phyloP scores from a whole-genome alignment of 306 rosid genomes.

The Quercus gilva region DNA sequence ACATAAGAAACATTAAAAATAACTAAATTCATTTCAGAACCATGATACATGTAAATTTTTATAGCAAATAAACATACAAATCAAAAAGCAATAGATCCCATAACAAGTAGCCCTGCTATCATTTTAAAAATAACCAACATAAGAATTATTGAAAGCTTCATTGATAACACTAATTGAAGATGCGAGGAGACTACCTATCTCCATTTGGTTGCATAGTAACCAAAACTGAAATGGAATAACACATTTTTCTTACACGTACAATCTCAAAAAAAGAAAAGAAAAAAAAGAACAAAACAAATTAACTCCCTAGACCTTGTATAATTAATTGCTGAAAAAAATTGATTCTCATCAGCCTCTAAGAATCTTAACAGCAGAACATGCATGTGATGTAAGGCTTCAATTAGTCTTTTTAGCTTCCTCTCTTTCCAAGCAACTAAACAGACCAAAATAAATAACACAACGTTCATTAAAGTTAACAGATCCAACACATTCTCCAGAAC shows the following conservation, averaged over 20 bases:
- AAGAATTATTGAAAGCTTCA: no score
- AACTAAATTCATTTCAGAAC: conserved; percentile 1
- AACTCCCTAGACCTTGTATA: neutral
- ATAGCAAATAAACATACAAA: neutral
- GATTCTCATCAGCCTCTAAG: neutral
- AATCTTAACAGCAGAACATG: neutral
- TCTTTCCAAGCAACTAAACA: conserved; percentile 1
- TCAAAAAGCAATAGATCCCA: neutral
- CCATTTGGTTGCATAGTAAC: neutral
- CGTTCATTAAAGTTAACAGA: conserved; percentile 9
- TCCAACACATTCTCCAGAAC: conserved; percentile 17
- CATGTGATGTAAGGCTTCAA: neutral
- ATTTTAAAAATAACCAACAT: neutral
- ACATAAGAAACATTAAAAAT: conserved; percentile 8
- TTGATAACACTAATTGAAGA: no score
- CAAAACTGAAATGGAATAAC: neutral
- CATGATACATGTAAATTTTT: neutral
- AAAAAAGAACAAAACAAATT: no score
- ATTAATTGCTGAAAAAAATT: neutral
- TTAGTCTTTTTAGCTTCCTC: neutral
- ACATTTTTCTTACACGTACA: neutral
- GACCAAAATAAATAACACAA: neutral
- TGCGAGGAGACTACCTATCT: conserved; percentile 3
- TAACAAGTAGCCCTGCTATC: neutral
- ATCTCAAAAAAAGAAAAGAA: no score